Percentiles rank a stretch among this genome's conserved stretches.
Conservation (phyloP, 768 basidiomycete genomes). For the Naganishia randhawae region DNA sequence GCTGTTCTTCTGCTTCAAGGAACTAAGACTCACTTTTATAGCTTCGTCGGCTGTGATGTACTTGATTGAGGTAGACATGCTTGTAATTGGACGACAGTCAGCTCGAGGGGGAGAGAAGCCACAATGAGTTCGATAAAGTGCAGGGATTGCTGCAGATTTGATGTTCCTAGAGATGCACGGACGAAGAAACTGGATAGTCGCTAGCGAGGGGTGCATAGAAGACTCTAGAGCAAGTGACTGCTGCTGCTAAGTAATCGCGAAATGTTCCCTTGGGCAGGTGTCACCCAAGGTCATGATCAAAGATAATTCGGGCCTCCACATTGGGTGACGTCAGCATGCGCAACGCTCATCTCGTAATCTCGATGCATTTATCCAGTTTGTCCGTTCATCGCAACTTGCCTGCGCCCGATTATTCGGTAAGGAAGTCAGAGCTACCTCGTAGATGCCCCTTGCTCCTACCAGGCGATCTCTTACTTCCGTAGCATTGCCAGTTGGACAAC, state of each 20-base stretch:
- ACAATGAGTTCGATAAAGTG: neutral
- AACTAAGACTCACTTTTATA: slow-evolving; percentile 37
- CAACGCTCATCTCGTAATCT: too few relatives aligned
- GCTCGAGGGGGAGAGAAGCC: too few relatives aligned
- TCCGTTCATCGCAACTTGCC: neutral
- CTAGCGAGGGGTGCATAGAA: neutral
- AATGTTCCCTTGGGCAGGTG: too few relatives aligned
- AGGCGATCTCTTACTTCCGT: neutral
- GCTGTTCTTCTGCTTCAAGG: neutral
- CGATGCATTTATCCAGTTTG: neutral
- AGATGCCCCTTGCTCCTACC: neutral
- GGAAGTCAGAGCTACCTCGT: neutral
- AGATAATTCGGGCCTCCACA: neutral
- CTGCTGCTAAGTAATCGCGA: too few relatives aligned
- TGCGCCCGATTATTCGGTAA: neutral
- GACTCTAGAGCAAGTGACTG: too few relatives aligned
- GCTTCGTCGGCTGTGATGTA: slow-evolving; percentile 47
- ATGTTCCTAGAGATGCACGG: neutral
- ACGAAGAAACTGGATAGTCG: neutral
- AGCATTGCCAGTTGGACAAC: neutral
- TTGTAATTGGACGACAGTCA: slow-evolving; percentile 3
- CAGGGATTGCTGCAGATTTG: neutral
- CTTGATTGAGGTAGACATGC: slow-evolving; percentile 39
- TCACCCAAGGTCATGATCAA: too few relatives aligned
- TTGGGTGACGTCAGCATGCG: neutral